Conservation (phyloP, 1,284 basidiomycete species). For the Naganishia sp. region DNA sequence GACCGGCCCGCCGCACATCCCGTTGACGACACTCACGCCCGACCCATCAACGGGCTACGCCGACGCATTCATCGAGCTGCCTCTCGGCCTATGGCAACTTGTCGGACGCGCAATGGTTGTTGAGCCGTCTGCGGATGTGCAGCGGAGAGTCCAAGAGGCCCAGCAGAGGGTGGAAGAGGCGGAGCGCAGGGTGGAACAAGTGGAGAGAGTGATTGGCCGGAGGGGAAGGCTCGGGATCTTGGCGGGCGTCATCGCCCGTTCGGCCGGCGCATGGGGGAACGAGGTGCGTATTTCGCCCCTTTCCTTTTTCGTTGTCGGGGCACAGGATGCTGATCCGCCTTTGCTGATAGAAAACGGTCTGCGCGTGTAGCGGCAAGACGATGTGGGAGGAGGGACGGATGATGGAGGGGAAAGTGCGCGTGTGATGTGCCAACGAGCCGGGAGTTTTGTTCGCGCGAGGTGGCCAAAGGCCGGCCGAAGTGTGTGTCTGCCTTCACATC, state of each 20-base stretch:
- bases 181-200: conserved; percentile 15
- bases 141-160: conserved; percentile 7
- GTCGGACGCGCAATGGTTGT: conserved; percentile 54
- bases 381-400: conserved; percentile 56
- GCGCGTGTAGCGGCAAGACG: conserved; percentile 53
- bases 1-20: conserved; percentile 44
- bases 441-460: too few species aligned
- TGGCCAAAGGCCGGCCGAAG: too few species aligned
- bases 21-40: conserved; percentile 45
- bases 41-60: conserved; percentile 53
- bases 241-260: conserved; percentile 54
- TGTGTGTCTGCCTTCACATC: too few species aligned
- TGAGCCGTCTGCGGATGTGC: conserved; percentile 34
- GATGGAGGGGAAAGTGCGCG: conserved; percentile 44
- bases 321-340: not conserved
- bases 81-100: conserved; percentile 54
- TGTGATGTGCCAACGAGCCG: not conserved
- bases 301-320: not conserved
- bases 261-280: conserved; percentile 54
- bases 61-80: conserved; percentile 53
- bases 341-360: conserved; percentile 48
- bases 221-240: conserved; percentile 45
- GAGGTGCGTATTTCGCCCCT: conserved; percentile 35
- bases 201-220: conserved; percentile 27
- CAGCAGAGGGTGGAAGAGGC: conserved; percentile 16